phyloP scores from a whole-genome alignment of 495 filamentous ascomycete species.

The Rhypophila decipiens region DNA sequence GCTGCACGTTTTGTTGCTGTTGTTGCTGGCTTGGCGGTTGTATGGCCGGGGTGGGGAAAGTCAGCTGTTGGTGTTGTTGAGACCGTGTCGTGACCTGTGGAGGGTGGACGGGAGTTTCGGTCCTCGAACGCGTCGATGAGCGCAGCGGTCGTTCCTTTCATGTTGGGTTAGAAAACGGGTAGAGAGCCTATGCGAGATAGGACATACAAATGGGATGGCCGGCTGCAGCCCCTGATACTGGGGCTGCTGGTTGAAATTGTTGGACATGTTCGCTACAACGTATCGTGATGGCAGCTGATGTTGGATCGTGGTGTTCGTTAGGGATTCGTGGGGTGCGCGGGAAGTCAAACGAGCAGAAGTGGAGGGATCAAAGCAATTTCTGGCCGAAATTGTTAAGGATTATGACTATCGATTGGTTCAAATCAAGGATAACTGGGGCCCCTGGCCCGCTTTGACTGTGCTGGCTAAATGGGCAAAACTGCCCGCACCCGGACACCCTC shows the following conservation, averaged over 20 bases:
- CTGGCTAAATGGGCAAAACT: too few species aligned
- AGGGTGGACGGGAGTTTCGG: constrained; percentile 16
- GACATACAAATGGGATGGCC: neutral
- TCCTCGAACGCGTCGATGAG: neutral
- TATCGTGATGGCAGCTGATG: constrained; percentile 2
- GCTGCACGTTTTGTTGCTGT: constrained; percentile 2
- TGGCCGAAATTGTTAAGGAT: too few species aligned
- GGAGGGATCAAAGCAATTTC: too few species aligned
- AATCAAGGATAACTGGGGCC: neutral
- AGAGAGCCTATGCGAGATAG: neutral
- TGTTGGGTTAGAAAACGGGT: neutral
- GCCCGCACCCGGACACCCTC: too few species aligned
- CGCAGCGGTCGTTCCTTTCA: neutral
- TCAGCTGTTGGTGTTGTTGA: neutral
- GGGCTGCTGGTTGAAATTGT: neutral
- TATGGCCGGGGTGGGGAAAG: neutral
- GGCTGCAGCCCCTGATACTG: neutral
- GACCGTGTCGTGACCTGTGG: constrained; percentile 4
- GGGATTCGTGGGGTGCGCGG: neutral
- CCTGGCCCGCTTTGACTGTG: neutral
- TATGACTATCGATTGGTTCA: neutral
- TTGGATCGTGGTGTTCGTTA: neutral
- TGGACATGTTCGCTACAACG: neutral
- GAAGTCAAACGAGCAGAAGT: too few species aligned
- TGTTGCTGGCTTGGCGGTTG: constrained; percentile 7